Percentiles rank a stretch among this genome's conserved stretches.
phyloP scores from a whole-genome alignment of 805 yeast species.

The Lachancea fermentati region DNA sequence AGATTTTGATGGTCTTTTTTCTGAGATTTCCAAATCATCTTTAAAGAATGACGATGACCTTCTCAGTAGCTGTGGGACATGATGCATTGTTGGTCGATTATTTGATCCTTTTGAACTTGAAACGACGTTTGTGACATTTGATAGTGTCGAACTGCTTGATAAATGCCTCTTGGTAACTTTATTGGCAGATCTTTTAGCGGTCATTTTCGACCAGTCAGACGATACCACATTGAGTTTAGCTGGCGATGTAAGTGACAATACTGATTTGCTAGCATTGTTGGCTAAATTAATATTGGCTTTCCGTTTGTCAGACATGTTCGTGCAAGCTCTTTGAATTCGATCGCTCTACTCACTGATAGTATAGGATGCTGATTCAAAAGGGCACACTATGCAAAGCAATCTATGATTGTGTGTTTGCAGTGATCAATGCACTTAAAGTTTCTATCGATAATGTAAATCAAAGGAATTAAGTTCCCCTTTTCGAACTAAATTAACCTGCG shows the following conservation, averaged over 20 bases:
- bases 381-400: no score
- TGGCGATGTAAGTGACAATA: constrained; percentile 40
- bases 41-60: constrained; percentile 31
- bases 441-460: no score
- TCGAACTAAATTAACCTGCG: no score
- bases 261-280: constrained; percentile 30
- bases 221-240: constrained; percentile 42
- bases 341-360: not conserved
- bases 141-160: constrained; percentile 20
- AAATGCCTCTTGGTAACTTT: constrained; percentile 22
- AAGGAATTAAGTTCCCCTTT: no score
- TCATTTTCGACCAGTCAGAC: constrained; percentile 32
- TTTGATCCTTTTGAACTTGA: constrained; percentile 18
- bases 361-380: no score
- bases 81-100: constrained; percentile 18
- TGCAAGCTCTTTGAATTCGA: not conserved
- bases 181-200: constrained; percentile 16
- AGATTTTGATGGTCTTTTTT: constrained; percentile 6
- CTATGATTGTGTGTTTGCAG: no score
- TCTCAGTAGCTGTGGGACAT: constrained; percentile 29
- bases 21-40: constrained; percentile 21
- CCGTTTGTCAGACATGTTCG: constrained; percentile 6
- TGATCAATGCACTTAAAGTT: no score
- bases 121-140: constrained; percentile 19
- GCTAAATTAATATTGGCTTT: constrained; percentile 13